Percentiles rank a stretch among this genome's conserved stretches.
Evolutionary conservation across 2,329 filamentous ascomycete genomes (phyloP).

Genomic region (Aspergillus phoenicis): DNA sequence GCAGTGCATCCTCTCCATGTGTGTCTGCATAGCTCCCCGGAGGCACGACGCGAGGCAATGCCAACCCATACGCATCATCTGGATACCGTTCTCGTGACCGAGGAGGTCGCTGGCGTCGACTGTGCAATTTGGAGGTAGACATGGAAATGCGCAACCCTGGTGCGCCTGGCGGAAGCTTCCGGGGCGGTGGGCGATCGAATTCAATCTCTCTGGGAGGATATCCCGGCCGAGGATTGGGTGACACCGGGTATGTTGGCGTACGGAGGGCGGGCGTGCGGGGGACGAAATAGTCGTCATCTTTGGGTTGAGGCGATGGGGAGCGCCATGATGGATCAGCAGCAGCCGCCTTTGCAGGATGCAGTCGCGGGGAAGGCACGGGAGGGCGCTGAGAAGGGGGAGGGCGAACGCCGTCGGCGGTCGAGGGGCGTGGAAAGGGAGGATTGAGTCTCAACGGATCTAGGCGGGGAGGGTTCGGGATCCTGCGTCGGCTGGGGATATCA

Average conservation of each 20-base stretch:
- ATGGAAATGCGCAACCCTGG: slow-evolving; percentile 40
- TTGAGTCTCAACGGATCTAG: slow-evolving; percentile 35
- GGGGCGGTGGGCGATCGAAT: slow-evolving; percentile 28
- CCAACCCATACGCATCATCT: slow-evolving; percentile 30
- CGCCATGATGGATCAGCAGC: slow-evolving; percentile 22
- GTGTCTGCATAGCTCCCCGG: slow-evolving; percentile 25
- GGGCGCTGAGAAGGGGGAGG: slow-evolving; percentile 25
- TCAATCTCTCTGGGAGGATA: slow-evolving; percentile 26
- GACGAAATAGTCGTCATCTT: slow-evolving; percentile 9
- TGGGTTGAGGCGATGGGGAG: slow-evolving; percentile 20
- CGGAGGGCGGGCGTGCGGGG: slow-evolving; percentile 23
- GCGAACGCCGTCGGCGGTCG: slow-evolving; percentile 20
- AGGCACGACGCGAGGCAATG: slow-evolving; percentile 34
- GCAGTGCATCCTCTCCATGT: slow-evolving; percentile 39
- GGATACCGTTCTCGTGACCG: slow-evolving; percentile 30
- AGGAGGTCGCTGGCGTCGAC: slow-evolving; percentile 30
- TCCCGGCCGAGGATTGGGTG: slow-evolving; percentile 22
- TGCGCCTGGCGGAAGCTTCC: slow-evolving; percentile 30
- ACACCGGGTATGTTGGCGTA: slow-evolving; percentile 26
- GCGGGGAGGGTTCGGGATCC: slow-evolving; percentile 32
- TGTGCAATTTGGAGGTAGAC: slow-evolving; percentile 38
- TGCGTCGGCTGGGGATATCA: slow-evolving; percentile 34
- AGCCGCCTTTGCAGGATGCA: slow-evolving; percentile 16
- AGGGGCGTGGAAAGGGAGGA: slow-evolving; percentile 30
- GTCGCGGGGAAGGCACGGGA: slow-evolving; percentile 23